These are phyloP conservation scores for Calonectria fujianensis DNA, from an alignment of 2,329 filamentous ascomycete genomes.

Conservation along the genomic window DNA sequence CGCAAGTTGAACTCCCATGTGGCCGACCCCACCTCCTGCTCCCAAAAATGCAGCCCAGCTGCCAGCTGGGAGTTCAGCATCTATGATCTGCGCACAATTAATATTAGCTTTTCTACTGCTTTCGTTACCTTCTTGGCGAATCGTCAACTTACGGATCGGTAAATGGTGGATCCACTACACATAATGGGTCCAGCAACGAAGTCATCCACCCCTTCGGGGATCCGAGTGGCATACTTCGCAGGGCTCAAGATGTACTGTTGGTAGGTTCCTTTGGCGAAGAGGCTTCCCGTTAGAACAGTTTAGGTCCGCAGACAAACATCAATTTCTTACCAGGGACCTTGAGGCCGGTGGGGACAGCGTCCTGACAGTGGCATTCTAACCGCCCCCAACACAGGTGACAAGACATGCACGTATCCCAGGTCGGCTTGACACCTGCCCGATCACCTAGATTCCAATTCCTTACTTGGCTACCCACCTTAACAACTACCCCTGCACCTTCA, in stretches of 20 bases:
- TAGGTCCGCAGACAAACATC: no score
- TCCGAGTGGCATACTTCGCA: neutral
- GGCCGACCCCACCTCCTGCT: conserved; percentile 16
- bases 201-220: conserved; percentile 18
- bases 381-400: conserved; percentile 14
- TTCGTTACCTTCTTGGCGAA: no score
- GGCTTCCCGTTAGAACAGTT: no score
- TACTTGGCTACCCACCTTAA: neutral
- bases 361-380: neutral
- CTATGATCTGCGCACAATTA: neutral
- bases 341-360: conserved; percentile 8
- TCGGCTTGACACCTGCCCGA: conserved; percentile 6
- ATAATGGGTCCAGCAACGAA: conserved; percentile 12
- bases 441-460: conserved; percentile 17
- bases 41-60: conserved; percentile 14
- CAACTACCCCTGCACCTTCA: conserved; percentile 29
- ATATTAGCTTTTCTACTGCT: no score
- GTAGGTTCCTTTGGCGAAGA: neutral
- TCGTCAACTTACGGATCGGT: neutral
- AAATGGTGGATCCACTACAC: conserved; percentile 16
- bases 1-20: conserved; percentile 21
- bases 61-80: neutral
- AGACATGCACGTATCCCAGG: neutral
- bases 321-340: neutral
- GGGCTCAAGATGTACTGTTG: neutral